A percentile compares a stretch with the other conserved stretches of the same genome.
phyloP scores from a whole-genome alignment of 2,329 filamentous ascomycete genomes.

The Penicillium hordei region DNA sequence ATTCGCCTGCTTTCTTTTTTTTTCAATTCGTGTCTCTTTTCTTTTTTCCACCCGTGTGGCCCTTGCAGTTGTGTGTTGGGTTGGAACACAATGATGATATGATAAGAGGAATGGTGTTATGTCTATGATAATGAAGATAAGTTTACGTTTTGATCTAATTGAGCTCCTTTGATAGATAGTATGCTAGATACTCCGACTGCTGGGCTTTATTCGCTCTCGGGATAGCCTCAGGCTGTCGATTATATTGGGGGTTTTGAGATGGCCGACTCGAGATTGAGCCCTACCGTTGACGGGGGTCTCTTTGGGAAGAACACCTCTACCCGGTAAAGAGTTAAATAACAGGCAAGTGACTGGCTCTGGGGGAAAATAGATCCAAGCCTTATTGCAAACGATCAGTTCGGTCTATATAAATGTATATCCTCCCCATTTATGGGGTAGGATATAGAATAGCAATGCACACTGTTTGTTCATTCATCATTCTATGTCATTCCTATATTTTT shows the following conservation, averaged over 20 bases:
- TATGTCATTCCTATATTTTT: slow-evolving; percentile 13
- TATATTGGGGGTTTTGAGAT: background rate
- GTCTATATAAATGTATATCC: background rate
- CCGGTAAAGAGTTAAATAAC: background rate
- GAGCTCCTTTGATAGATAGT: background rate
- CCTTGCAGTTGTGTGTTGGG: slow-evolving; percentile 7
- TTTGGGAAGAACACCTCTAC: background rate
- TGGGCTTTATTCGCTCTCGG: background rate
- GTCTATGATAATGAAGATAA: slow-evolving; percentile 29
- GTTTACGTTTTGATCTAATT: slow-evolving; percentile 12
- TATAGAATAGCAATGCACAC: slow-evolving; percentile 7
- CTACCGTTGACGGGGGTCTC: background rate
- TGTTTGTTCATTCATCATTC: slow-evolving; percentile 13
- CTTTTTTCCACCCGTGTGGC: slow-evolving; percentile 12
- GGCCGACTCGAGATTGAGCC: background rate
- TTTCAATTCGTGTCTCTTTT: slow-evolving; percentile 10
- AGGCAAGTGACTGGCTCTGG: background rate
- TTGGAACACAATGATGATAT: slow-evolving; percentile 24
- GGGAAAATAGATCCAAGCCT: background rate
- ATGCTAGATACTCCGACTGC: background rate
- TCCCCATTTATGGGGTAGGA: background rate
- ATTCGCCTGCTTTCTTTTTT: slow-evolving; percentile 6
- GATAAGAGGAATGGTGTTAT: slow-evolving; percentile 28
- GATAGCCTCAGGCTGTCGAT: background rate
- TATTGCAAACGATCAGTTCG: background rate